phyloP scores from a whole-genome alignment of 176 grass and related monocot species.

The Chrysopogon serrulatus region DNA sequence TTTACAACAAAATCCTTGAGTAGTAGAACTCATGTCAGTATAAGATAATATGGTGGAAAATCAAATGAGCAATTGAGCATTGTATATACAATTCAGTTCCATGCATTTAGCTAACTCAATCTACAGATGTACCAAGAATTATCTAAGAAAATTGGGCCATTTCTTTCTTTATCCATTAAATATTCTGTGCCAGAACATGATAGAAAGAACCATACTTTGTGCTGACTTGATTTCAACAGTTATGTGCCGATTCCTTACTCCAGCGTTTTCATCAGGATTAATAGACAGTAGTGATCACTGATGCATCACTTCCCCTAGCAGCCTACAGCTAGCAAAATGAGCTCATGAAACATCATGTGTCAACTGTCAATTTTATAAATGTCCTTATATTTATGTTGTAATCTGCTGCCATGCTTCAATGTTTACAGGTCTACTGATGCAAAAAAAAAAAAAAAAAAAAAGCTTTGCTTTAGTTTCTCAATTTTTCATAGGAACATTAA shows the following conservation, averaged over 20 bases:
- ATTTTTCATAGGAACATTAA: background rate
- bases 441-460: background rate
- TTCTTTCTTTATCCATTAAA: background rate
- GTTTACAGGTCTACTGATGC: background rate
- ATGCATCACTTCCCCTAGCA: background rate
- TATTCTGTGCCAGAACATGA: background rate
- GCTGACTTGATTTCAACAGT: background rate
- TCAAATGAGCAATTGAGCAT: background rate
- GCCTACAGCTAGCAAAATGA: background rate
- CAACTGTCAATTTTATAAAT: background rate
- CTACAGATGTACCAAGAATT: background rate
- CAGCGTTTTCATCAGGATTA: background rate
- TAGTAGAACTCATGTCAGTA: conserved; percentile 18
- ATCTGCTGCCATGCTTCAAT: background rate
- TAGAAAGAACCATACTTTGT: background rate
- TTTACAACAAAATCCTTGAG: conserved; percentile 62
- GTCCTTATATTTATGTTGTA: background rate
- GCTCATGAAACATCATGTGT: background rate
- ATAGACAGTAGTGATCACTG: background rate
- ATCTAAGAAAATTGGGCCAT: background rate
- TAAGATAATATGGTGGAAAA: background rate
- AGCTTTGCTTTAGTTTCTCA: no score
- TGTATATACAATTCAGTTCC: background rate
- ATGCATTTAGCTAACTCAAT: background rate
- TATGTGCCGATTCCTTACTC: background rate